Evolutionary conservation across 2,329 filamentous ascomycete genomes (phyloP).

Genomic region (Phialocephala sp.): DNA sequence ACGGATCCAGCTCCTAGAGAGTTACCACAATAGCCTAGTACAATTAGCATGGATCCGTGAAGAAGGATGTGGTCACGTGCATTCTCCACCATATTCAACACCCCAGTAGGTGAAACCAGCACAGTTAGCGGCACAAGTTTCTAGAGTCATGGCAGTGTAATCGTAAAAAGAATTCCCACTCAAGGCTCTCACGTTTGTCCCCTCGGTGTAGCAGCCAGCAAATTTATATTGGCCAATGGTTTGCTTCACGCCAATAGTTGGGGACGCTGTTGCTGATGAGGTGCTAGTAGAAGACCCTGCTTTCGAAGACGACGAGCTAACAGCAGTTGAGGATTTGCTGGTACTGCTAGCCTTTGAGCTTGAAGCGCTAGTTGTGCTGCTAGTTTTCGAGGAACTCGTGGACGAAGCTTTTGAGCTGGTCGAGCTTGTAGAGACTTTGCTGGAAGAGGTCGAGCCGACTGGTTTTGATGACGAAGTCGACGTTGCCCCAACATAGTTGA

Average conservation of each 20-base stretch:
- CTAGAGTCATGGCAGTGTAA: conserved; percentile 30
- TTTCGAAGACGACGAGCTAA: background rate
- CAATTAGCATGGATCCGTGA: conserved; percentile 18
- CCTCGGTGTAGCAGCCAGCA: conserved; percentile 41
- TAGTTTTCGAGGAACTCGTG: background rate
- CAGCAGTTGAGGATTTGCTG: background rate
- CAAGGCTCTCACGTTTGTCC: conserved; percentile 17
- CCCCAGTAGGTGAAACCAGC: conserved; percentile 44
- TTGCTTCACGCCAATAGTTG: conserved; percentile 40
- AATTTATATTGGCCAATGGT: conserved; percentile 51
- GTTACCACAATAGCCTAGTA: conserved; percentile 21
- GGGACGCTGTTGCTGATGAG: conserved; percentile 28
- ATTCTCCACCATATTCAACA: conserved; percentile 46
- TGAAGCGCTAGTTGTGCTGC: background rate
- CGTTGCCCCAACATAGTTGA: background rate
- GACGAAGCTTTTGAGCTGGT: conserved; percentile 13
- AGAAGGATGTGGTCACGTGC: conserved; percentile 33
- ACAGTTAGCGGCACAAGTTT: conserved; percentile 40
- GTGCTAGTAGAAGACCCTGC: conserved; percentile 7
- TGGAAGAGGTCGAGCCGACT: background rate
- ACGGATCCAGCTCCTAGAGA: conserved; percentile 6
- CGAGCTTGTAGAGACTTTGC: background rate
- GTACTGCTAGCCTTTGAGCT: background rate
- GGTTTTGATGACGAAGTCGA: background rate
- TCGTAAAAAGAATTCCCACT: conserved; percentile 41